Evolutionary conservation across 768 basidiomycete species (phyloP), one percentile per base, ranked within the genome.

Genomic region (Boletales sp.): DNA sequence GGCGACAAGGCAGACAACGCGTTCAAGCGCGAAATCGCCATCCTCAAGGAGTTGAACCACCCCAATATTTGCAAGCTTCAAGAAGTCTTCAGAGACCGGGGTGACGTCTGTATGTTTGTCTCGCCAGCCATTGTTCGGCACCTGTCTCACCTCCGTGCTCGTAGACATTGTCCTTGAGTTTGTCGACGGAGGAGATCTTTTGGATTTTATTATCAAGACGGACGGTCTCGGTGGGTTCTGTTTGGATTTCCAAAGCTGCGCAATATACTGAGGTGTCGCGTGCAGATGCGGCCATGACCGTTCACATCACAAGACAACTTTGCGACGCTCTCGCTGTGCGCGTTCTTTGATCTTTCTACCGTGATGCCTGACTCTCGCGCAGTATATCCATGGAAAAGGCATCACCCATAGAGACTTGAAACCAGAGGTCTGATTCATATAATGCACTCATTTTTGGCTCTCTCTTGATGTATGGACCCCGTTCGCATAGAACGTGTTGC

Each of bases 341-440:
- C 65, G 47, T n/a, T 11, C 24, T 15, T 14, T n/a, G 10, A n/a
- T 45, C 11, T 24, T 15, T 10, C 40, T 24, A 31, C 9, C 17
- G 17, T 24, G 24, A 24, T 24, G 24, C 9, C 52, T 59, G 19
- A 67, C 14, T 39, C 19, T 30, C 41, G 9, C 32, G 14, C 50
- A 76, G 76, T 90, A 87, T 57, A 82, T 89, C 43, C 89, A 90
- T 53, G 73, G 72, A 9, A 73, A 82, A 60, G 87, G 86, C 14
- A 85, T 99, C 40, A 80, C 91, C 0, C 95, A 98, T 69, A 87
- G 97, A 40, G 97, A 99, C 66, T 71, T 97, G 40, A 97, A 97
- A 67, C 94, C 94, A 2, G 87, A 90, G 72, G 84, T 83, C 21
- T 45, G 40, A 37, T 5, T 21, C 35, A 15, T 12, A 35, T 37